Conservation (phyloP, 129 eudicot genomes). For the Helianthus annuus region HanXRQr2.0-SUNRISE NC_035439.2:111168653-111169152, state of each 20-base stretch:
- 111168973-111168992: conserved; percentile 27
- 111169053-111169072: conserved; percentile 29
- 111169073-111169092: conserved; percentile 65
- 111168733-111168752: conserved; percentile 66
- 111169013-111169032: conserved; percentile 22
- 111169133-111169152: conserved; percentile 90
- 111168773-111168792: conserved; percentile 62
- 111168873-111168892: conserved; percentile 62
- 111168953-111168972: conserved; percentile 32
- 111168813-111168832: conserved; percentile 80
- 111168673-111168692: conserved; percentile 94
- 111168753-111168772: conserved; percentile 65
- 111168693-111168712: conserved; percentile 90
- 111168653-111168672: conserved; percentile 24
- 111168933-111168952: conserved; percentile 32
- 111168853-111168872: conserved; percentile 94
- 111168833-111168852: conserved; percentile 95
- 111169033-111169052: conserved; percentile 34
- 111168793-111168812: conserved; percentile 84
- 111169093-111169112: conserved; percentile 94
- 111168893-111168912: conserved; percentile 39
- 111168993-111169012: conserved; percentile 34
- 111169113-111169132: conserved; percentile 98
- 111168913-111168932: conserved; percentile 47
- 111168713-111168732: conserved; percentile 87